Percentiles rank a stretch among this genome's conserved stretches.
Evolutionary conservation across 2,329 filamentous ascomycete species (phyloP).

Genomic region (Lizonia empirigonia): DNA sequence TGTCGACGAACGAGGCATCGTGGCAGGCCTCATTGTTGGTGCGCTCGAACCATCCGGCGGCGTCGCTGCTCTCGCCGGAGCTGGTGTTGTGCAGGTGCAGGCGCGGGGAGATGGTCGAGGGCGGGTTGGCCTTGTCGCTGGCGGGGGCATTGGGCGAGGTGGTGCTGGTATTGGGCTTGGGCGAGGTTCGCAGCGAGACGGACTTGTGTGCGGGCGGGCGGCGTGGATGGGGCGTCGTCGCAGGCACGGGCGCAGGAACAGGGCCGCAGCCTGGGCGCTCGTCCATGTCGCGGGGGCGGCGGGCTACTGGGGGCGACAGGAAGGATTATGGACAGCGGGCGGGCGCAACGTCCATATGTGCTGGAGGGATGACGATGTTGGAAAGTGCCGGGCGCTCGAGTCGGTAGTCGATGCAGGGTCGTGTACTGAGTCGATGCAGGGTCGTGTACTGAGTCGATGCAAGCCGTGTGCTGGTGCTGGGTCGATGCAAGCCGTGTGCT

Average conservation of each 20-base stretch:
- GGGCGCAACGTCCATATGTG: slow-evolving; percentile 24
- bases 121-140: slow-evolving; percentile 48
- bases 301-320: not conserved
- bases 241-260: slow-evolving; percentile 13
- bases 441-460: no score
- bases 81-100: slow-evolving; percentile 47
- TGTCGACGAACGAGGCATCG: slow-evolving; percentile 49
- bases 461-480: not conserved
- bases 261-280: slow-evolving; percentile 28
- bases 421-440: no score
- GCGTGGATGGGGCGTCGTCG: slow-evolving; percentile 42
- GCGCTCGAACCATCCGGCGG: slow-evolving; percentile 58
- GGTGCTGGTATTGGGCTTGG: no score
- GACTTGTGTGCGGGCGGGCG: slow-evolving; percentile 53
- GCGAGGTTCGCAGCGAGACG: slow-evolving; percentile 51
- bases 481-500: no score
- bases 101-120: slow-evolving; percentile 48
- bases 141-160: slow-evolving; percentile 33
- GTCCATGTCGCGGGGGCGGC: slow-evolving; percentile 28
- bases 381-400: no score
- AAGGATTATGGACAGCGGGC: slow-evolving; percentile 16
- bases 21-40: slow-evolving; percentile 55
- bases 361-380: slow-evolving; percentile 2
- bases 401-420: no score
- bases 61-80: slow-evolving; percentile 59